phyloP scores from a whole-genome alignment of 1,284 basidiomycete species.

The Trichosporon ovoides region DNA sequence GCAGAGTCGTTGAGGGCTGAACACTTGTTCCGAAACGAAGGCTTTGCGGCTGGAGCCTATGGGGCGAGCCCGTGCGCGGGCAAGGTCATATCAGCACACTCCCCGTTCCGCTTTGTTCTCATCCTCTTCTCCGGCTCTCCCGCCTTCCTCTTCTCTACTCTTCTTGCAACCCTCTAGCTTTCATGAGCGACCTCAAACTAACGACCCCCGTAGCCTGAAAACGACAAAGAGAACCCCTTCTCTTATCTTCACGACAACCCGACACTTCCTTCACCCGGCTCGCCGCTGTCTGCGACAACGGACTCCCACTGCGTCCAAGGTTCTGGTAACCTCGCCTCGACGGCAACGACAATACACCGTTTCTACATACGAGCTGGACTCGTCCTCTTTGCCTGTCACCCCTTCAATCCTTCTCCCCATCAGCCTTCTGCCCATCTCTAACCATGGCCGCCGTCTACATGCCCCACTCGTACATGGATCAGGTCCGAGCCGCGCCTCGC shows the following conservation, averaged over 20 bases:
- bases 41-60: background rate
- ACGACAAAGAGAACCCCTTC: slow-evolving; percentile 3
- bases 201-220: background rate
- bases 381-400: background rate
- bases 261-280: slow-evolving; percentile 16
- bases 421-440: background rate
- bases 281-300: slow-evolving; percentile 2
- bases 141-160: background rate
- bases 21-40: background rate
- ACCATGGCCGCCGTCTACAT: slow-evolving; percentile 9
- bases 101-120: background rate
- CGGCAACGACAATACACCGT: slow-evolving; percentile 6
- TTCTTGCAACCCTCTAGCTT: background rate
- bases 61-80: background rate
- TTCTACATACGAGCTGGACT: slow-evolving; percentile 13
- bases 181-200: background rate
- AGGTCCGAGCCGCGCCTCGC: background rate
- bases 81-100: background rate
- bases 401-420: background rate
- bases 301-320: slow-evolving; percentile 3
- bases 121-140: background rate
- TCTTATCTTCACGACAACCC: background rate
- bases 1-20: background rate
- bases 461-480: slow-evolving; percentile 2
- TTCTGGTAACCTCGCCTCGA: slow-evolving; percentile 22